Percentiles rank a stretch among this genome's conserved stretches.
These are phyloP conservation scores for Cercophora samala DNA, from an alignment of 495 filamentous ascomycete genomes.

Conservation along the genomic window DNA sequence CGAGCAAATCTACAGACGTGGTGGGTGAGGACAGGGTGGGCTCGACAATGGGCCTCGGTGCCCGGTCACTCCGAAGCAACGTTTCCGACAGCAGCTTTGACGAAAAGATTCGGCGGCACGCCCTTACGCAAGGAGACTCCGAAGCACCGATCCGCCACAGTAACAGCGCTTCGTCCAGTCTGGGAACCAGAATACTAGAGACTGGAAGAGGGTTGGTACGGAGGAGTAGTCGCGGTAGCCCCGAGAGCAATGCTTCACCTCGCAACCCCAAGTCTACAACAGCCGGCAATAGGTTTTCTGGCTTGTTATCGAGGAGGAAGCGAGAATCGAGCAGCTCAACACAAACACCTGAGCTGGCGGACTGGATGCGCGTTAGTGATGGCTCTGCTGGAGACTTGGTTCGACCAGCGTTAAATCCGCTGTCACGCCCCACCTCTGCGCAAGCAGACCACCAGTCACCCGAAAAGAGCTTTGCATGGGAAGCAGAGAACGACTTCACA, in stretches of 20 bases:
- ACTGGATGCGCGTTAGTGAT: slow-evolving; percentile 36
- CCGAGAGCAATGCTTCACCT: slow-evolving; percentile 24
- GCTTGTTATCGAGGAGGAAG: slow-evolving; percentile 27
- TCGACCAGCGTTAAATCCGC: slow-evolving; percentile 19
- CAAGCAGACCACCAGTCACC: slow-evolving; percentile 39
- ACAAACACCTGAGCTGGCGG: slow-evolving; percentile 6
- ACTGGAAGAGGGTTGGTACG: slow-evolving; percentile 33
- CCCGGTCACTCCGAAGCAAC: slow-evolving; percentile 22
- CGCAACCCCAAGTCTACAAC: slow-evolving; percentile 9
- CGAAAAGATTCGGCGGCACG: slow-evolving; percentile 30
- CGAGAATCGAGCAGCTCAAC: slow-evolving; percentile 13
- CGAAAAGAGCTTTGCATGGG: slow-evolving; percentile 52
- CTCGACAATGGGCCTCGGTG: slow-evolving; percentile 14
- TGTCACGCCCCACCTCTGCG: slow-evolving; percentile 36
- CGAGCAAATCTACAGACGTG: slow-evolving; percentile 4
- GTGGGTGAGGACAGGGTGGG: slow-evolving; percentile 17
- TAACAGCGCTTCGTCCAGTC: slow-evolving; percentile 32
- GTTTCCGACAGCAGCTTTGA: slow-evolving; percentile 32
- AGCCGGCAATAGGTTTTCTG: slow-evolving; percentile 25
- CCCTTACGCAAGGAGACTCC: slow-evolving; percentile 13
- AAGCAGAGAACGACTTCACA: slow-evolving; percentile 62
- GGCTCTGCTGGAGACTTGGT: slow-evolving; percentile 34
- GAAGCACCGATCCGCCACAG: slow-evolving; percentile 28
- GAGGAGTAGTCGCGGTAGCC: slow-evolving; percentile 36
- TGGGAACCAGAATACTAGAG: slow-evolving; percentile 35